Base-by-base conservation (phyloP, 2,329 filamentous ascomycete genomes). In the Dactylellina cionopaga region DNA sequence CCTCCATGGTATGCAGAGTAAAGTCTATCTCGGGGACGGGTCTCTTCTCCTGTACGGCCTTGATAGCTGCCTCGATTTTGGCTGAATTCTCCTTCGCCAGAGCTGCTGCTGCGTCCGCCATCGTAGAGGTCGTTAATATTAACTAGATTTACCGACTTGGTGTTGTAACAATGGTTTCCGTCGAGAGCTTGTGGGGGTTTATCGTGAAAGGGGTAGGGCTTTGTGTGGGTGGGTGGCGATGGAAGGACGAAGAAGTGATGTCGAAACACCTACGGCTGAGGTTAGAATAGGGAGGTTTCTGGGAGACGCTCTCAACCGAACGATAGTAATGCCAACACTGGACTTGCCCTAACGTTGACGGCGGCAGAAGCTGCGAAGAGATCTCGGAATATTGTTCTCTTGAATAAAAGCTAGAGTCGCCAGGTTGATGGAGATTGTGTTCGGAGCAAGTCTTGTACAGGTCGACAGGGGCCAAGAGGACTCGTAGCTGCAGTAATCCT, bases 1-100 rank as follows among this genome's bases (percentile, higher is more conserved):
- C 95, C 81, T 99, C 95, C 94, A 98, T 97, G 74, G 91, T 95
- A 82, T 99, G 95, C 79, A 99, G 88, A 64, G 92, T 96, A 81
- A 99, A 99, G 84, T 99, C 95, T 79, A 99, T 98, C 85, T 98
- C 94, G 68, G 95, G 95, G 54, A 96, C 86, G 60, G 94, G 93
- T 84, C 91, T 94, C 89, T 98, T 98, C 78, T 97, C 88, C 81
- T 89, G 89, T 79, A 99, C 92, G 73, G 95, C 95, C 81, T 91
- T 92, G 79, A 94, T 90, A 77, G 92, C 90, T 87, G 92, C 94
- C 83, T 96, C 92, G 80, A 97, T 86, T 81, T 90, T 88, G 46
- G 74, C 78, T 78, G 81, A 70, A 43, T 76, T 76, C 71, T 77
- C 76, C 33, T 65, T 72, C 52, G 68, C 68, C 46, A 76, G 22